Percentiles rank a stretch among this genome's conserved stretches.
Conservation (phyloP, 768 basidiomycete species). For the Serendipita indica region DNA sequence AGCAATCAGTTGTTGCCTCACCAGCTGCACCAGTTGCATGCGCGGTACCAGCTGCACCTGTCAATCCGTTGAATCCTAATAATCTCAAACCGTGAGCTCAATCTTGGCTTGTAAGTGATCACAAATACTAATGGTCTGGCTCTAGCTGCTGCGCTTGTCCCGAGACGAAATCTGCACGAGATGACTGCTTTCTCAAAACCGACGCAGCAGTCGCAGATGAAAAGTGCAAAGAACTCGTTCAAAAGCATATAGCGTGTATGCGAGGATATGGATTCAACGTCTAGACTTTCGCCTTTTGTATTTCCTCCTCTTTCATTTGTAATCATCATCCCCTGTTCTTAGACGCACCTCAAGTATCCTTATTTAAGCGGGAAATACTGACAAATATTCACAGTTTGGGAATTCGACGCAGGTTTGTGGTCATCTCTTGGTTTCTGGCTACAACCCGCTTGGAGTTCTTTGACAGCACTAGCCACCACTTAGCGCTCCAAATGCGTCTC, state of each 20-base stretch:
- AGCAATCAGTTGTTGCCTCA: neutral
- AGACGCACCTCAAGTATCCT: too few species aligned
- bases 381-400: too few species aligned
- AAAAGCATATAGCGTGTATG: slow-evolving; percentile 85
- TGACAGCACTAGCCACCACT: too few species aligned
- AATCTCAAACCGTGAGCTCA: slow-evolving; percentile 83
- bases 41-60: slow-evolving; percentile 16
- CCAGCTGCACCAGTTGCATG: neutral
- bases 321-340: too few species aligned
- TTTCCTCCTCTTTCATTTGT: neutral
- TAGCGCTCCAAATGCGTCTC: too few species aligned
- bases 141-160: slow-evolving; percentile 91
- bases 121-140: neutral
- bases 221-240: slow-evolving; percentile 68
- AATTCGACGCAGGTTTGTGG: too few species aligned
- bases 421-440: too few species aligned
- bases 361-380: too few species aligned
- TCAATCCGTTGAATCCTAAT: slow-evolving; percentile 79
- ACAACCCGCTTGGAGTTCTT: too few species aligned
- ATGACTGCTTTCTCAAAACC: slow-evolving; percentile 81
- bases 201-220: slow-evolving; percentile 50
- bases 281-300: slow-evolving; percentile 14
- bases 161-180: slow-evolving; percentile 78
- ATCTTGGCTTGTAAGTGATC: neutral
- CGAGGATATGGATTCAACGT: slow-evolving; percentile 72